These are phyloP conservation scores for Solanum dulcamara DNA, from an alignment of 257 asterid species.

Conservation along the genomic window DNA sequence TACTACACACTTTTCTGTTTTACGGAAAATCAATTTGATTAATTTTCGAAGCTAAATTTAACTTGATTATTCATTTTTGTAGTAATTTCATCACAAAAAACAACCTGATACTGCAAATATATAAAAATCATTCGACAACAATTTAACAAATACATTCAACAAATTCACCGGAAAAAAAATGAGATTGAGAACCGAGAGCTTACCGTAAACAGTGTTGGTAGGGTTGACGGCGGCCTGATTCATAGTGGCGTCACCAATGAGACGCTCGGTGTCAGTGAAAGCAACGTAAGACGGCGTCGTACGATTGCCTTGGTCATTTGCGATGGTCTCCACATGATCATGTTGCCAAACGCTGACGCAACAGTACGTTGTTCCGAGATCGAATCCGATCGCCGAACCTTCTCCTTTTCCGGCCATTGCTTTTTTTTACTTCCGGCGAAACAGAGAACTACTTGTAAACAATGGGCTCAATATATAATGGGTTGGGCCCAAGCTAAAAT, in stretches of 20 bases:
- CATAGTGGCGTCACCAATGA: neutral
- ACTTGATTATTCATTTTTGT: neutral
- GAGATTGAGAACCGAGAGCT: neutral
- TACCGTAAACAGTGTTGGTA: neutral
- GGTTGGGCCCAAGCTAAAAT: neutral
- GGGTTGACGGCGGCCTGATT: neutral
- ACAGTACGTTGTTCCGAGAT: neutral
- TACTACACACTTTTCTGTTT: neutral
- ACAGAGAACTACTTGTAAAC: too few species aligned
- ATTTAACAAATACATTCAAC: neutral
- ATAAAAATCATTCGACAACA: neutral
- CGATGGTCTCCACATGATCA: neutral
- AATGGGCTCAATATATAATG: neutral
- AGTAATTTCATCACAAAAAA: neutral
- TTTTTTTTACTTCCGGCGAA: neutral
- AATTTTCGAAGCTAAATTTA: neutral
- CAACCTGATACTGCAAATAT: neutral
- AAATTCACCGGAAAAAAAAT: too few species aligned
- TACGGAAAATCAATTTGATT: neutral
- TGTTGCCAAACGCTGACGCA: neutral
- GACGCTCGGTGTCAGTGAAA: neutral
- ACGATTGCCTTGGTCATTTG: neutral
- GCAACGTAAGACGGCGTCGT: conserved; percentile 1
- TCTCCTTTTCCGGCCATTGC: neutral
- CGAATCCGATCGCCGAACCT: neutral